Conservation (phyloP, 352 stramenopile species). For the Plasmopara halstedii region DNA sequence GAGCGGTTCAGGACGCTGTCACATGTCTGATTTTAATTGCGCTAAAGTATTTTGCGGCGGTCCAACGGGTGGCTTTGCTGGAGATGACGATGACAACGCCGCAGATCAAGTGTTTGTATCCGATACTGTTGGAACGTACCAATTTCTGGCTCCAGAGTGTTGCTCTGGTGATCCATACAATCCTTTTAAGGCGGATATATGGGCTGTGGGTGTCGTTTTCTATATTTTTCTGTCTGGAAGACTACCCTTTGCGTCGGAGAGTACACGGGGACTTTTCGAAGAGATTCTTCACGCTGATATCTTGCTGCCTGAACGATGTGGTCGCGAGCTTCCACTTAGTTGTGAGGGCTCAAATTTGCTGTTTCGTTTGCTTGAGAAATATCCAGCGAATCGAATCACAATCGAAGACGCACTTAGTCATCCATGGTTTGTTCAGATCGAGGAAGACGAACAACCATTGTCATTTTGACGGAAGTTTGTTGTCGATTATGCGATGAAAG, state of each 20-base stretch:
- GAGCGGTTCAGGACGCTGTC: conserved; percentile 66
- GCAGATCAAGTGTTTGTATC: conserved; percentile 30
- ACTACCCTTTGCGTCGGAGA: conserved; percentile 73
- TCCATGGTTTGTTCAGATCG: conserved; percentile 41
- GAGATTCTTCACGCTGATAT: conserved; percentile 47
- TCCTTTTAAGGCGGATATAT: conserved; percentile 78
- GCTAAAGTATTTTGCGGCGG: conserved; percentile 30
- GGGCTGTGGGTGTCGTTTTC: conserved; percentile 76
- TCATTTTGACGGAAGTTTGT: conserved; percentile 21
- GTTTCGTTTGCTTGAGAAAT: conserved; percentile 37
- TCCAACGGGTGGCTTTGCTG: background rate
- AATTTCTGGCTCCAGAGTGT: conserved; percentile 86
- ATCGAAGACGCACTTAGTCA: conserved; percentile 44
- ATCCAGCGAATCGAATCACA: conserved; percentile 44
- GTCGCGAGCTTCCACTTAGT: conserved; percentile 12
- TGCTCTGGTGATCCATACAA: conserved; percentile 78
- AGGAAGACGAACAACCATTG: conserved; percentile 47
- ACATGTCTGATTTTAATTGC: conserved; percentile 86
- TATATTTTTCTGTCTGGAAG: conserved; percentile 82
- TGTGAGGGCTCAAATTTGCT: conserved; percentile 42
- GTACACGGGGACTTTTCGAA: conserved; percentile 74
- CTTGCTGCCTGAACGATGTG: conserved; percentile 21
- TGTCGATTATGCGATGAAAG: background rate
- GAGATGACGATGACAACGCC: background rate
- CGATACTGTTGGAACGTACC: conserved; percentile 85